Conservation (phyloP, 345 rosid species). For the Salix arbutifolia region DNA sequence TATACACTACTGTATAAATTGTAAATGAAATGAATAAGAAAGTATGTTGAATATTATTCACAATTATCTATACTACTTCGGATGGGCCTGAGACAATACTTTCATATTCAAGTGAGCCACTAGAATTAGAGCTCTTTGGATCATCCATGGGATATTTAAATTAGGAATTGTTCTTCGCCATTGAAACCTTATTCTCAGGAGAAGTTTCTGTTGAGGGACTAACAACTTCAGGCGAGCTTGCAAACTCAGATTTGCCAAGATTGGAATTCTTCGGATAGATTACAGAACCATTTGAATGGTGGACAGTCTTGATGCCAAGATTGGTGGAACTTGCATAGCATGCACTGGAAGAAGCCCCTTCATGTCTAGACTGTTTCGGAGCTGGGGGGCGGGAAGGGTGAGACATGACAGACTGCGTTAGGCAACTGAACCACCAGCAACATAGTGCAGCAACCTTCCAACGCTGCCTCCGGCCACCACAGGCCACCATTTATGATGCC, state of each 20-base stretch:
- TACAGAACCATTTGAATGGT: conserved; percentile 24
- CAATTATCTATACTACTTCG: conserved; percentile 34
- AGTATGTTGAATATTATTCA: no score
- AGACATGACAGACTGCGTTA: conserved; percentile 22
- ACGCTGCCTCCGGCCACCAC: no score
- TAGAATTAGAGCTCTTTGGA: conserved; percentile 33
- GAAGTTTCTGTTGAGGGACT: conserved; percentile 15
- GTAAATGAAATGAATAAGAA: no score
- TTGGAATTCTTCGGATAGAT: conserved; percentile 30
- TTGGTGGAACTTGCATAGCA: conserved; percentile 10
- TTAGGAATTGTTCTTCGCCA: conserved; percentile 25
- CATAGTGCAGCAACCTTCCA: no score
- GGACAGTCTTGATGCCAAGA: conserved; percentile 19
- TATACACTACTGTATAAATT: no score
- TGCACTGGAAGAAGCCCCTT: conserved; percentile 22
- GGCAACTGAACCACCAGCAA: no score
- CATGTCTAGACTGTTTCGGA: conserved; percentile 37
- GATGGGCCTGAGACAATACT: conserved; percentile 26
- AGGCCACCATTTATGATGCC: no score
- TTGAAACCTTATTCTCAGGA: conserved; percentile 14
- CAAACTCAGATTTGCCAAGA: conserved; percentile 20
- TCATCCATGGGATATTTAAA: conserved; percentile 31
- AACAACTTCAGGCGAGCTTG: conserved; percentile 15
- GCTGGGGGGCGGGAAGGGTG: conserved; percentile 39
- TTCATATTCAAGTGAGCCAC: conserved; percentile 38